phyloP scores from a whole-genome alignment of 1,139 yeast species.

The Sugiyamaella neomexicana region DNA sequence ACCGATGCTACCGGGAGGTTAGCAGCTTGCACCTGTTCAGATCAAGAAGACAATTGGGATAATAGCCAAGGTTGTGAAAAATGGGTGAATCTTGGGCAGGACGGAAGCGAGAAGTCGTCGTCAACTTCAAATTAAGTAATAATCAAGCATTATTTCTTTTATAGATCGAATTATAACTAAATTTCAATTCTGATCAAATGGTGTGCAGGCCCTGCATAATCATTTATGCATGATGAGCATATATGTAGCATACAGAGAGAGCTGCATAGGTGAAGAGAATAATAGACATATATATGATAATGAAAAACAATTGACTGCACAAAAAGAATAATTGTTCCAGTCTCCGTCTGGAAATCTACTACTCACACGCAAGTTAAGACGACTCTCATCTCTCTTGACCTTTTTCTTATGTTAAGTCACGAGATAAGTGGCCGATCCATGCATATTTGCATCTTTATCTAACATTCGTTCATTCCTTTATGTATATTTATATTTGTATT shows the following conservation, averaged over 20 bases:
- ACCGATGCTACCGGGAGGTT: neutral
- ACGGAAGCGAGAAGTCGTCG: conserved; percentile 10
- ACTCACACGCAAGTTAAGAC: too few relatives aligned
- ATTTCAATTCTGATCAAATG: neutral
- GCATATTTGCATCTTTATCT: conserved; percentile 1
- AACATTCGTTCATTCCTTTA: conserved; percentile 10
- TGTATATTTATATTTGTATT: conserved; percentile 4
- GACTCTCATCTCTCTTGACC: too few relatives aligned
- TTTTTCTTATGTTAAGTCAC: neutral
- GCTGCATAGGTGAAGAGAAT: too few relatives aligned
- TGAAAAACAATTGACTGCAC: too few relatives aligned
- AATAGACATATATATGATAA: too few relatives aligned
- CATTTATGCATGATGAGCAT: neutral
- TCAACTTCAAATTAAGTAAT: neutral
- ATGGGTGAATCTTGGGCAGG: conserved; percentile 6
- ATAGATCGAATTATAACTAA: neutral
- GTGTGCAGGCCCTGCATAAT: neutral
- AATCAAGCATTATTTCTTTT: neutral
- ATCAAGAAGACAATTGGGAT: neutral
- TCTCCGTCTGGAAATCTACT: too few relatives aligned
- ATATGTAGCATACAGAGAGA: neutral
- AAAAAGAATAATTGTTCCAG: too few relatives aligned
- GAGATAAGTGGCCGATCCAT: neutral
- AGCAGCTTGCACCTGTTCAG: neutral
- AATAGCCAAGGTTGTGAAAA: neutral